These are phyloP conservation scores for Centaurea solstitialis DNA, from an alignment of 129 eudicot species.

Conservation along the genomic window DNA sequence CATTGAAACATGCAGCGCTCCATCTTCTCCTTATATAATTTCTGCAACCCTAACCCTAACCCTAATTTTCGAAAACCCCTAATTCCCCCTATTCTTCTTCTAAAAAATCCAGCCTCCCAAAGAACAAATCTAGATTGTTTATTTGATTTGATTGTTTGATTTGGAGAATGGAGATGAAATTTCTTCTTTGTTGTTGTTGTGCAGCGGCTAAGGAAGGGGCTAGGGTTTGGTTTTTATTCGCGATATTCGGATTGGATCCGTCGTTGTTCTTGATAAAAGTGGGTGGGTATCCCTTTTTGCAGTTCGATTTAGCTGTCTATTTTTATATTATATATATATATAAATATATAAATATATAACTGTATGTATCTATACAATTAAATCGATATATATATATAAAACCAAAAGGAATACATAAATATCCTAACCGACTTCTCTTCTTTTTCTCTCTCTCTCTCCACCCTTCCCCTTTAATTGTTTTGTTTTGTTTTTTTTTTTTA, in stretches of 20 bases:
- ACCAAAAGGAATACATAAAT: constrained; percentile 3
- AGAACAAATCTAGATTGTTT: not conserved
- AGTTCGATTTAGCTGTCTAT: constrained; percentile 43
- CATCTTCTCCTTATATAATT: constrained; percentile 48
- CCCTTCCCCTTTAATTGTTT: constrained; percentile 12
- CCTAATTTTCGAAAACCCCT: constrained; percentile 25
- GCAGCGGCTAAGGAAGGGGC: constrained; percentile 55
- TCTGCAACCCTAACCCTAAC: constrained; percentile 34
- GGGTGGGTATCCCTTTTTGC: constrained; percentile 36
- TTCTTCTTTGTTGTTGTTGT: no score
- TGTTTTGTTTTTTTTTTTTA: no score
- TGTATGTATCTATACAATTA: no score
- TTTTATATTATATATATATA: constrained; percentile 9
- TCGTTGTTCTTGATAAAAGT: constrained; percentile 37
- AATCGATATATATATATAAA: not conserved
- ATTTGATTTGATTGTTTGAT: not conserved
- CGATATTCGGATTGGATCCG: constrained; percentile 43
- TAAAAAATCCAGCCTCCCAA: not conserved
- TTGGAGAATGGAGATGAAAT: not conserved
- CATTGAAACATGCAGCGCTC: constrained; percentile 54
- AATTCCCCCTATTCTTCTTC: constrained; percentile 11
- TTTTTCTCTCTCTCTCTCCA: not conserved
- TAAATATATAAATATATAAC: not conserved
- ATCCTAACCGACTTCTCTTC: constrained; percentile 17
- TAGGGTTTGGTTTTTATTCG: constrained; percentile 52